Conservation (phyloP, 2,329 filamentous ascomycete genomes). For the Pseudocercospora cruenta region DNA sequence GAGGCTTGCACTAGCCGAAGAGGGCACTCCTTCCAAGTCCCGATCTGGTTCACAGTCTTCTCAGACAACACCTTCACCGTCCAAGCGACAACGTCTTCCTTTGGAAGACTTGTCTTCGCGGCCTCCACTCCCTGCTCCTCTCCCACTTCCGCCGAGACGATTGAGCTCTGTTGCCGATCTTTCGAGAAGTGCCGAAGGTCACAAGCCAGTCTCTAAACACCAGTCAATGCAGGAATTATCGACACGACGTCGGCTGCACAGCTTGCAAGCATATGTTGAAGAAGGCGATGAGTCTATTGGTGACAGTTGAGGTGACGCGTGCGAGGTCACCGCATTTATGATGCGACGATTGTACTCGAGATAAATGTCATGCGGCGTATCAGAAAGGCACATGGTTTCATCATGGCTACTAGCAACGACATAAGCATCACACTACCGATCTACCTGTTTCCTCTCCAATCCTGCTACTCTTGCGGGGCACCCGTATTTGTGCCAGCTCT, state of each 20-base stretch:
- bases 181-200: not conserved
- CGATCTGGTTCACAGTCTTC: not conserved
- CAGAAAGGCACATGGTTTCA: constrained; percentile 4
- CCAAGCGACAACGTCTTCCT: constrained; percentile 19
- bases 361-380: constrained; percentile 7
- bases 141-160: constrained; percentile 18
- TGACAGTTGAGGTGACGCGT: constrained; percentile 17
- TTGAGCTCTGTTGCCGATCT: constrained; percentile 16
- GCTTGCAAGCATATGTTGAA: constrained; percentile 34
- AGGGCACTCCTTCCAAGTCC: constrained; percentile 4
- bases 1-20: constrained; percentile 18
- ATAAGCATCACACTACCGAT: not conserved
- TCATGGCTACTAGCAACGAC: constrained; percentile 8
- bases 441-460: constrained; percentile 1
- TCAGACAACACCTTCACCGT: not conserved
- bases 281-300: constrained; percentile 21
- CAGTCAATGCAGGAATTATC: constrained; percentile 27
- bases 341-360: constrained; percentile 1
- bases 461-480: constrained; percentile 1
- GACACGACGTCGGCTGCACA: constrained; percentile 6
- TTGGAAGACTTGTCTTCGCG: constrained; percentile 20
- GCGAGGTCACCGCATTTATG: constrained; percentile 20
- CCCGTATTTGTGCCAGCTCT: not conserved
- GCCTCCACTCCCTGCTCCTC: constrained; percentile 25
- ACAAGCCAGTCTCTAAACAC: constrained; percentile 17